Percentiles rank a stretch among this genome's conserved stretches.
These are phyloP conservation scores for Chrysochromulina tobinii DNA, from an alignment of 78 protist species.

Conservation along the genomic window DNA sequence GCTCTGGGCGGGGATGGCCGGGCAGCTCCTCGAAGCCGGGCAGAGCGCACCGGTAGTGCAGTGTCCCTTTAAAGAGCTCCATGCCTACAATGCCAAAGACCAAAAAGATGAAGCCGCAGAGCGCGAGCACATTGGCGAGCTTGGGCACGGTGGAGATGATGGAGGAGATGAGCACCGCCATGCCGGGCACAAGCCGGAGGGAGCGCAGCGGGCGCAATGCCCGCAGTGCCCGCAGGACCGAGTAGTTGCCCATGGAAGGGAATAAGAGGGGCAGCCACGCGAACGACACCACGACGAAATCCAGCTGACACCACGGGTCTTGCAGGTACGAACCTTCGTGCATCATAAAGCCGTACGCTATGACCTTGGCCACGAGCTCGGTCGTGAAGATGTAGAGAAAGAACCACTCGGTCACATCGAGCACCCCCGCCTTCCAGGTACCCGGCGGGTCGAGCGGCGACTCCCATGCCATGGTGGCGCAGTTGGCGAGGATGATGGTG, in stretches of 20 bases:
- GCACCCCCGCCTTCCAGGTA: too few relatives aligned
- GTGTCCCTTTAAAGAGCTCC: background rate
- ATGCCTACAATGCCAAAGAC: conserved; percentile 40
- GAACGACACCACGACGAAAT: background rate
- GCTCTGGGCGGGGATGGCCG: too few relatives aligned
- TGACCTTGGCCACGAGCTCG: conserved; percentile 29
- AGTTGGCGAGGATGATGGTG: background rate
- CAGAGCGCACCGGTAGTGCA: background rate
- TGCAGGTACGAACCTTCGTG: background rate
- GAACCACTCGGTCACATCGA: too few relatives aligned
- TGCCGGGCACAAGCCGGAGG: conserved; percentile 12
- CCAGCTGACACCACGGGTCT: background rate
- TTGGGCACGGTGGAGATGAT: background rate
- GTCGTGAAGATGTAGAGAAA: background rate
- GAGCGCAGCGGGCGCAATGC: conserved; percentile 58
- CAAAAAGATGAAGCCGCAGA: background rate
- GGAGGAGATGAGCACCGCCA: background rate
- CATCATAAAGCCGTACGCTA: background rate
- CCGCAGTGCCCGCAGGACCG: conserved; percentile 37
- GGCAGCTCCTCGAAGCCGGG: too few relatives aligned
- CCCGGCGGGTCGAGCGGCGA: background rate
- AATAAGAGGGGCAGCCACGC: background rate
- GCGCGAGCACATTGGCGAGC: conserved; percentile 16
- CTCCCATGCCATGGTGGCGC: background rate
- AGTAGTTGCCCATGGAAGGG: background rate